Conservation (phyloP, 75 land plant species). For the Pinus albicaulis region DNA sequence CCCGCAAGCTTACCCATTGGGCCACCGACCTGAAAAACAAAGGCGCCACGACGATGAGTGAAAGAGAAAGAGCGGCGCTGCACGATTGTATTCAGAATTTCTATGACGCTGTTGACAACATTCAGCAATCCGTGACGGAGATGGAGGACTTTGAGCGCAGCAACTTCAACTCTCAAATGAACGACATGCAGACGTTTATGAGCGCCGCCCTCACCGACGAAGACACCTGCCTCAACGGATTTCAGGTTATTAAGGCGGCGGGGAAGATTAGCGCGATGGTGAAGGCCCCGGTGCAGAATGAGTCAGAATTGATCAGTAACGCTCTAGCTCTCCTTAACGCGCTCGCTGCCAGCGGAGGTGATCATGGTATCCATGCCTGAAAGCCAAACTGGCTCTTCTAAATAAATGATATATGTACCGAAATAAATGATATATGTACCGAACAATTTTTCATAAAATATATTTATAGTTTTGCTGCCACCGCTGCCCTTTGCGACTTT, state of each 20-base stretch:
- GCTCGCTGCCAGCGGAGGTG: too few relatives aligned
- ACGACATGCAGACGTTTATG: conserved; percentile 40
- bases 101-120: conserved; percentile 25
- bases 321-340: conserved; percentile 37
- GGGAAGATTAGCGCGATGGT: neutral
- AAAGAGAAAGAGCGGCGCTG: conserved; percentile 12
- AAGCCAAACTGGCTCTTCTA: too few relatives aligned
- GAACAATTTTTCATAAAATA: too few relatives aligned
- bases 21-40: neutral
- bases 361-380: too few relatives aligned
- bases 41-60: neutral
- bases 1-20: neutral
- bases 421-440: too few relatives aligned
- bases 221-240: conserved; percentile 49
- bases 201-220: conserved; percentile 45
- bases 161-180: conserved; percentile 21
- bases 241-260: neutral
- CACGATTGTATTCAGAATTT: conserved; percentile 38
- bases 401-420: too few relatives aligned
- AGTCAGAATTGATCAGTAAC: conserved; percentile 26
- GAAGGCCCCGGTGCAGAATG: conserved; percentile 10
- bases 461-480: too few relatives aligned
- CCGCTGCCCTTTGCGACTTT: too few relatives aligned
- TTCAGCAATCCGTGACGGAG: conserved; percentile 18
- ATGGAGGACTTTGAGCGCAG: conserved; percentile 7